Evolutionary conservation across 257 asterid genomes (phyloP), one percentile per base, ranked within the genome.

Genomic region (Solanum tacnaense): DNA sequence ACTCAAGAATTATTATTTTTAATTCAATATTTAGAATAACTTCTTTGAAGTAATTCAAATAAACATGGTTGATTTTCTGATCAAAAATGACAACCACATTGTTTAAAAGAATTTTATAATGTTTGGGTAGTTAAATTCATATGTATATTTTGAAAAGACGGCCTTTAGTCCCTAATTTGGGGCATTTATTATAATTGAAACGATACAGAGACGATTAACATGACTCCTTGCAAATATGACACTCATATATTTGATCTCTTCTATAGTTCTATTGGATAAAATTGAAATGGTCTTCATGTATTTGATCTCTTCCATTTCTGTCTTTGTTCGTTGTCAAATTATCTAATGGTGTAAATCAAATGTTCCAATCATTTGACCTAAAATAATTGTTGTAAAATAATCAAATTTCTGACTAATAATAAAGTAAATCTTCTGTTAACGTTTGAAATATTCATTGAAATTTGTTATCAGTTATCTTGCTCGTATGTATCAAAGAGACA

Each of bases 191-290:
- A 23, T 9, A 23, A 62, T 10, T 62, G 3, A 4, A 62, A n/a
- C 6, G 31, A 23, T 62, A n/a, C 0, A 10, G 0, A n/a, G 1
- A 62, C 10, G 3, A 62, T 10, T n/a, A n/a, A 3, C 16, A 62
- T 9, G 7, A 4, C 1, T 1, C 15, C 2, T 5, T 9, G 1
- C 7, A 62, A 62, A 2, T 4, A n/a, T n/a, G 3, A 62, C 7
- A 62, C 3, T 10, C 4, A 7, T 20, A 9, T 60, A 9, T 9
- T 23, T 9, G 29, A 23, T 60, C 1, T 58, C 25, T 58, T 58
- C 2, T 4, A 58, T 58, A 39, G 46, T 39, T 39, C 46, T 41
- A 41, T 41, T 58, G 20, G 56, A 13, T 46, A 46, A 46, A 46
- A 13, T 46, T 46, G 56, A 13, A 46, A 46, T 1, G 20, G 7